These are phyloP conservation scores for Boletellus deceptivus DNA, from an alignment of 1,284 basidiomycete species.

Conservation along the genomic window DNA sequence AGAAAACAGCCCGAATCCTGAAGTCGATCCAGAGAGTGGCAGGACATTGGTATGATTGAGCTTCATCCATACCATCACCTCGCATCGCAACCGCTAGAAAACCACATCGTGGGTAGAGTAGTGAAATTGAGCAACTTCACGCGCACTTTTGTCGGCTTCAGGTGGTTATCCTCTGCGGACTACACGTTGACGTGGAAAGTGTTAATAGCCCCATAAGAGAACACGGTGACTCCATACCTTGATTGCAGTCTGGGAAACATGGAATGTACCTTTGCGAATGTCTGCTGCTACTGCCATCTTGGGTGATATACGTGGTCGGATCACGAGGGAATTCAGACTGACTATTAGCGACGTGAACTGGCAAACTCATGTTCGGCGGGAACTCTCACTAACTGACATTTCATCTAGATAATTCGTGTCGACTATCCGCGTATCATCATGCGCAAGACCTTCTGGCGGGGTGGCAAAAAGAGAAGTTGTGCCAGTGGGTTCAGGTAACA, in stretches of 20 bases:
- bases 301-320: neutral
- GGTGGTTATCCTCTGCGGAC: neutral
- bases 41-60: slow-evolving; percentile 8
- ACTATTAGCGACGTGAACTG: neutral
- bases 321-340: neutral
- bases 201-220: neutral
- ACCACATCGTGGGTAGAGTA: neutral
- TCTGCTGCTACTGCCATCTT: no score
- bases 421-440: neutral
- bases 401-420: neutral
- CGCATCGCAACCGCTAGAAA: slow-evolving; percentile 5
- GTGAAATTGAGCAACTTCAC: neutral
- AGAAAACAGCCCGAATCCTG: slow-evolving; percentile 5
- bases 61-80: slow-evolving; percentile 14
- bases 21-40: neutral
- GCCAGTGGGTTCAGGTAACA: no score
- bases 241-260: neutral
- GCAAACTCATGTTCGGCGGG: neutral
- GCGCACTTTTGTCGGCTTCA: slow-evolving; percentile 3
- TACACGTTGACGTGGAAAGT: slow-evolving; percentile 6
- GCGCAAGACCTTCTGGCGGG: no score
- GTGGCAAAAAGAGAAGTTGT: no score
- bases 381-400: neutral
- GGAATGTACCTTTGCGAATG: no score
- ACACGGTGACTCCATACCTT: neutral